phyloP scores from a whole-genome alignment of 2,329 filamentous ascomycete genomes.

The Cladophialophora immunda region DNA sequence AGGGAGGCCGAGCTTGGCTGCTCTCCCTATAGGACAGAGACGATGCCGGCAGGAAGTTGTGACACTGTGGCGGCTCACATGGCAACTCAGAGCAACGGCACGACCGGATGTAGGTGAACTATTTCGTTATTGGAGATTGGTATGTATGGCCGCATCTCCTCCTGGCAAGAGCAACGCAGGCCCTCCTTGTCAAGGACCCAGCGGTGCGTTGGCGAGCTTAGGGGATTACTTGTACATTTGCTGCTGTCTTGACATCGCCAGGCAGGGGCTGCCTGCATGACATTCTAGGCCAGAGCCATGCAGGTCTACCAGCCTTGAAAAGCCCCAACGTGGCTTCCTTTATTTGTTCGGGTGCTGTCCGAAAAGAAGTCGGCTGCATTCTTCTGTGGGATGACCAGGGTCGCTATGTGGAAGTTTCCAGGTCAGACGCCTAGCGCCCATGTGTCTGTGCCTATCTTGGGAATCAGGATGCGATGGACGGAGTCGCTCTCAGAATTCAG shows the following conservation, averaged over 20 bases:
- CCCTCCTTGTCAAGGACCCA: neutral
- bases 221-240: neutral
- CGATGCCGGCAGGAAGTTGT: neutral
- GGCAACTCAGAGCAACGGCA: neutral
- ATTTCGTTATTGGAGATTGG: neutral
- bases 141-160: neutral
- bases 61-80: neutral
- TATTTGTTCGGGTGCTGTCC: neutral
- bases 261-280: neutral
- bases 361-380: neutral
- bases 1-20: neutral
- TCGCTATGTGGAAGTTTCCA: neutral
- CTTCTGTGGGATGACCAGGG: neutral
- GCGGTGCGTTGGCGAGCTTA: conserved; percentile 1
- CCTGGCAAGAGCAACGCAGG: neutral
- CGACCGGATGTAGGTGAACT: neutral
- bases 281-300: neutral
- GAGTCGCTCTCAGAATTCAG: neutral
- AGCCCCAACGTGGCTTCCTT: neutral
- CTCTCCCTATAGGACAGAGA: neutral
- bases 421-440: neutral
- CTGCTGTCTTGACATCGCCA: neutral
- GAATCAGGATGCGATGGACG: neutral
- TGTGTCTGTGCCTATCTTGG: neutral
- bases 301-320: neutral